Evolutionary conservation across 1,139 yeast genomes (phyloP).

Genomic region (Yamadazyma diddensiae): DNA sequence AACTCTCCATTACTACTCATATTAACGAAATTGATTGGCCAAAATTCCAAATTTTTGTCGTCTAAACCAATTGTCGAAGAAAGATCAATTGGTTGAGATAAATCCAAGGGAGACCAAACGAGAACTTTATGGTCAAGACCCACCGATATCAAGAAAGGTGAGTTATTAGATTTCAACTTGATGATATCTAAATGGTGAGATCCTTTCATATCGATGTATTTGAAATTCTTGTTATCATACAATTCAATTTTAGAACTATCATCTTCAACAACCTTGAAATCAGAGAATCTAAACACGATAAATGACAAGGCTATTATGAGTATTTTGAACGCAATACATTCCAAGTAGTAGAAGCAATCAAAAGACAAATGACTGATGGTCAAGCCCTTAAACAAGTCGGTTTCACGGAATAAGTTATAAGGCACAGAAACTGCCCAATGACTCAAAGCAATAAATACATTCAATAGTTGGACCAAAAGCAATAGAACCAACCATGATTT

Average conservation of each 20-base stretch:
- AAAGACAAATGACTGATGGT: constrained; percentile 8
- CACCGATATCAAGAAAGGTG: constrained; percentile 62
- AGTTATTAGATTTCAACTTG: constrained; percentile 52
- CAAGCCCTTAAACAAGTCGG: constrained; percentile 12
- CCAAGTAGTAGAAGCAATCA: constrained; percentile 28
- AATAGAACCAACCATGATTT: constrained; percentile 18
- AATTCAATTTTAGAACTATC: constrained; percentile 14
- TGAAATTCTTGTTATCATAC: constrained; percentile 22
- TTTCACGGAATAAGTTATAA: constrained; percentile 19
- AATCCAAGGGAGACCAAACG: constrained; percentile 67
- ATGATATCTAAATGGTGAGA: constrained; percentile 61
- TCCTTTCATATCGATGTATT: constrained; percentile 47
- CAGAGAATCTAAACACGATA: constrained; percentile 25
- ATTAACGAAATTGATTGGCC: constrained; percentile 67
- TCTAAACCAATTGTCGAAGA: constrained; percentile 34
- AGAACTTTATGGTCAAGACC: constrained; percentile 71
- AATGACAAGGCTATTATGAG: constrained; percentile 29
- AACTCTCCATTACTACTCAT: constrained; percentile 61
- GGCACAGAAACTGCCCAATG: constrained; percentile 32
- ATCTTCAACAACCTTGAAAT: constrained; percentile 8
- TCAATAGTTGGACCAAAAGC: constrained; percentile 17
- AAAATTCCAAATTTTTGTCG: constrained; percentile 30
- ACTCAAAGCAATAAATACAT: constrained; percentile 16
- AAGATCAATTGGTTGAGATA: constrained; percentile 36
- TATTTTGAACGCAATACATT: constrained; percentile 24